Evolutionary conservation across 108 stramenopile genomes (phyloP).

Genomic region (Skeletonema tropicum): DNA sequence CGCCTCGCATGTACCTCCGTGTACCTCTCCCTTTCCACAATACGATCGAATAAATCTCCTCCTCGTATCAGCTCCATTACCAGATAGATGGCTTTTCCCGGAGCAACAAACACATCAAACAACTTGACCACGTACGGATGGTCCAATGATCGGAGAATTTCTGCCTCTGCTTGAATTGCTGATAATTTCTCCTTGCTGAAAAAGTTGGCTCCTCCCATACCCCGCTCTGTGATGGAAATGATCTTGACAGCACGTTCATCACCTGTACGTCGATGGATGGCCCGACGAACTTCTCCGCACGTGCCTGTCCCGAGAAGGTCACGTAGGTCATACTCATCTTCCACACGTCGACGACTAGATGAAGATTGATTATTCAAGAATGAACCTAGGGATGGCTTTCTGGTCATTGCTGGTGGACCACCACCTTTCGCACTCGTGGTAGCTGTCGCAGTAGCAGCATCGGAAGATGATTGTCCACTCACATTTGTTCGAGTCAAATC

Average conservation of each 20-base stretch:
- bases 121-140: constrained; percentile 94
- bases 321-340: constrained; percentile 89
- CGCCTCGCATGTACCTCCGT: constrained; percentile 79
- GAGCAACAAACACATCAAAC: constrained; percentile 84
- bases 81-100: constrained; percentile 69
- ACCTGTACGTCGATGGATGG: constrained; percentile 86
- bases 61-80: constrained; percentile 90
- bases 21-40: constrained; percentile 80
- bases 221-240: constrained; percentile 60
- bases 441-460: not conserved
- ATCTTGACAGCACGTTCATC: constrained; percentile 91
- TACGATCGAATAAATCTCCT: constrained; percentile 95
- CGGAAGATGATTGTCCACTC: not conserved
- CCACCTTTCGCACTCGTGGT: constrained; percentile 4
- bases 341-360: constrained; percentile 46
- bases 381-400: constrained; percentile 5
- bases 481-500: not conserved
- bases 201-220: constrained; percentile 37
- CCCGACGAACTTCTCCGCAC: constrained; percentile 89
- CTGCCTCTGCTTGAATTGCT: constrained; percentile 76
- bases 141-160: constrained; percentile 76
- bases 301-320: constrained; percentile 91
- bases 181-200: constrained; percentile 44
- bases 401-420: not conserved
- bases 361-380: constrained; percentile 9